Percentiles rank a stretch among this genome's conserved stretches.
These are phyloP conservation scores for Flueggea neowawraea DNA, from an alignment of 441 rosid species.

Conservation along the genomic window DNA sequence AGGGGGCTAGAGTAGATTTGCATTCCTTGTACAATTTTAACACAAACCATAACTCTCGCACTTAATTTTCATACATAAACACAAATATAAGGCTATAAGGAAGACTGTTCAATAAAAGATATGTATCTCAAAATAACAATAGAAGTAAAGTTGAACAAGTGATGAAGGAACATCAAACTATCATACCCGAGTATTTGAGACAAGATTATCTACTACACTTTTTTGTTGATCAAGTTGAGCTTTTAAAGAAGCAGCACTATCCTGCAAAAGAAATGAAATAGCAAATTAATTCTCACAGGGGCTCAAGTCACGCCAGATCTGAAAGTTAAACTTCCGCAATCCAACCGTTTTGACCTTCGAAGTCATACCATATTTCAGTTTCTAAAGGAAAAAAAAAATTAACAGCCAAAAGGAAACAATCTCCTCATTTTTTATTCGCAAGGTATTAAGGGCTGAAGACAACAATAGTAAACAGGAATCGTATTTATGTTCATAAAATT, in stretches of 20 bases:
- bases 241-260: conserved; percentile 74
- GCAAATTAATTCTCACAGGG: conserved; percentile 6
- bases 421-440: too few species aligned
- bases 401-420: too few species aligned
- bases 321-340: neutral
- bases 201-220: conserved; percentile 82
- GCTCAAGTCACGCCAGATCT: neutral
- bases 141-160: neutral
- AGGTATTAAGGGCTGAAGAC: too few species aligned
- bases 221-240: conserved; percentile 91
- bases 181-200: conserved; percentile 91
- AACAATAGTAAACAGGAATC: too few species aligned
- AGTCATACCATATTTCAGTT: conserved; percentile 8
- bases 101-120: neutral
- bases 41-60: neutral
- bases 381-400: too few species aligned
- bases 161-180: conserved; percentile 7
- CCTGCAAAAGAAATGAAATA: conserved; percentile 42
- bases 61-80: neutral
- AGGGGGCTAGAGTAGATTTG: too few species aligned
- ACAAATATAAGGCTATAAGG: neutral
- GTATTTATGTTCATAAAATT: too few species aligned
- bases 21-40: neutral
- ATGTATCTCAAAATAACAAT: neutral
- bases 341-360: neutral